These are phyloP conservation scores for Suhomyces chickasaworum DNA, from an alignment of 1,139 yeast genomes.

Conservation along the genomic window DNA sequence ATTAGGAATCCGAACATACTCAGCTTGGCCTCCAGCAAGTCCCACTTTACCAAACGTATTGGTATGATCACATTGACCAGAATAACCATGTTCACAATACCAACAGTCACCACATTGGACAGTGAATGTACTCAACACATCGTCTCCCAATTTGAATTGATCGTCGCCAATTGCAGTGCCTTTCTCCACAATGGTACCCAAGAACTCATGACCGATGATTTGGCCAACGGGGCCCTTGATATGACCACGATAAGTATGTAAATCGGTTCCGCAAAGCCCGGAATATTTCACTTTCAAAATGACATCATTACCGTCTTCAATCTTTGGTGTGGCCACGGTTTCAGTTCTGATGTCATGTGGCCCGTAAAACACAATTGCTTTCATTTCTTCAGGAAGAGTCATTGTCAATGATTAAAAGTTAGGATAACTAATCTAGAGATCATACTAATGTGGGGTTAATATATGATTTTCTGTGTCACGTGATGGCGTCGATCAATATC, in stretches of 20 bases:
- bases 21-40: slow-evolving; percentile 63
- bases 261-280: slow-evolving; percentile 64
- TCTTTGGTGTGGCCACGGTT: slow-evolving; percentile 45
- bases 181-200: slow-evolving; percentile 43
- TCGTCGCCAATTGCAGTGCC: slow-evolving; percentile 35
- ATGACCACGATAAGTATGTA: slow-evolving; percentile 62
- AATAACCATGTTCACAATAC: slow-evolving; percentile 54
- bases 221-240: slow-evolving; percentile 46
- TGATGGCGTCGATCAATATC: background rate
- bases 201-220: slow-evolving; percentile 53
- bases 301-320: slow-evolving; percentile 47
- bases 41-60: slow-evolving; percentile 58
- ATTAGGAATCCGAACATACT: slow-evolving; percentile 57
- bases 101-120: slow-evolving; percentile 59
- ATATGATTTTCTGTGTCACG: background rate
- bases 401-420: background rate
- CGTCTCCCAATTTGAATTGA: slow-evolving; percentile 44
- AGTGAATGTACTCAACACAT: slow-evolving; percentile 54
- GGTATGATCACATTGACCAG: slow-evolving; percentile 54
- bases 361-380: slow-evolving; percentile 59
- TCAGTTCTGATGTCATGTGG: slow-evolving; percentile 48
- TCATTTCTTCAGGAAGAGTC: slow-evolving; percentile 37
- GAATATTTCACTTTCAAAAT: slow-evolving; percentile 54
- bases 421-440: background rate
- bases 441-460: slow-evolving; percentile 5